phyloP scores from a whole-genome alignment of 257 asterid species.

The Solanum sejunctum region DNA sequence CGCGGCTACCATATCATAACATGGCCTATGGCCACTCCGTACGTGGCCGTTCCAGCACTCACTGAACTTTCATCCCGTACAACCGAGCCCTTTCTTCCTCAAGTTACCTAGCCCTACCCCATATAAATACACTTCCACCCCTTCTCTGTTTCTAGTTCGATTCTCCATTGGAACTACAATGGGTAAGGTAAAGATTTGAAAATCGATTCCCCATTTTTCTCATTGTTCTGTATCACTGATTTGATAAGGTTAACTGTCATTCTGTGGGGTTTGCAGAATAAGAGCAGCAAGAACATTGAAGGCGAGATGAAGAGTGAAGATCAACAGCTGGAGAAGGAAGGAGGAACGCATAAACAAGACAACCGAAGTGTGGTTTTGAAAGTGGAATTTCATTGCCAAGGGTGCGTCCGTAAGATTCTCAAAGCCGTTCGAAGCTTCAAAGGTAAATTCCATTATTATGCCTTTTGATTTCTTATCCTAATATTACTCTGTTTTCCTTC shows the following conservation, averaged over 20 bases:
- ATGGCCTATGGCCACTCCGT: not conserved
- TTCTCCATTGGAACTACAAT: not conserved
- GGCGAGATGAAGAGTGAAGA: not conserved
- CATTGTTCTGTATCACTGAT: not conserved
- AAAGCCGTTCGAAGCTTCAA: constrained; percentile 36
- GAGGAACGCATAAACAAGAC: constrained; percentile 11
- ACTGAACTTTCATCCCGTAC: not conserved
- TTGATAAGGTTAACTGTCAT: not conserved
- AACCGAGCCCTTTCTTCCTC: not conserved
- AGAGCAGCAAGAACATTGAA: constrained; percentile 6
- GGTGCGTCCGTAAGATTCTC: constrained; percentile 52
- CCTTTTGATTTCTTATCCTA: not conserved
- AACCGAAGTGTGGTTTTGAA: constrained; percentile 39
- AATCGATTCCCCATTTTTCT: not conserved
- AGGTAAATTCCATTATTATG: constrained; percentile 19
- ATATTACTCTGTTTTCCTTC: not conserved
- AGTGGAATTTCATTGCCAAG: constrained; percentile 68
- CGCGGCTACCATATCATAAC: not conserved
- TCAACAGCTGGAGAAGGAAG: constrained; percentile 9
- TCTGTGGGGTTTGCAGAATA: not conserved
- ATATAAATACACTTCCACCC: not conserved
- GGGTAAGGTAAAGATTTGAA: not conserved
- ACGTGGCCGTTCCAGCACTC: not conserved
- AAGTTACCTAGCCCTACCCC: not conserved
- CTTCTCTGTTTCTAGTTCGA: not conserved